Base-by-base conservation (phyloP, 805 yeast genomes). In the Candida golubevii region DNA sequence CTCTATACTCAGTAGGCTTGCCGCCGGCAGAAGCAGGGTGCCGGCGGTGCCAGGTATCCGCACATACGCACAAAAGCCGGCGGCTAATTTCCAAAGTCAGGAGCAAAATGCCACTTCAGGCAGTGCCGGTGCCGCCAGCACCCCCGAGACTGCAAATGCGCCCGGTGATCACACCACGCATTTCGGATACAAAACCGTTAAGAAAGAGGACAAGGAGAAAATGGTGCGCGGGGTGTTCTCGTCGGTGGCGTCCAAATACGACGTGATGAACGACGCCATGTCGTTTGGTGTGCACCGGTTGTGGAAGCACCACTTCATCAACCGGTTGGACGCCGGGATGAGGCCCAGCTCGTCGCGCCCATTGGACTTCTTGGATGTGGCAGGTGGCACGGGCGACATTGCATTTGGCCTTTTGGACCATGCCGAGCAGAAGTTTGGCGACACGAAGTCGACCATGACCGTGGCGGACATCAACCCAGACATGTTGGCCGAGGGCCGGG, bases 381-480 rank as follows among this genome's bases (percentile, higher is more conserved):
- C 99, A 26, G 99, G 99, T 47, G 99, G 99, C 23, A 88, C 98
- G 9, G 99, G 99, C 38, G 99, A 93, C 61, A 91, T 93, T 66
- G 99, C 99, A 1, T 88, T 88, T 67, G 95, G 99, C 2, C 75
- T 93, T 50, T 72, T 93, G 49, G 96, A 89, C 58, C 96, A 93
- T 66, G 98, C 98, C 8, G 82, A 83, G 51, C 66, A 72, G 33
- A 79, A 81, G 50, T 88, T 81, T 60, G 83, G 85, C 45, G 99
- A 93, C 67, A 74, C 66, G 33, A 71, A 74, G 49, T 80, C 88
- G 30, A 80, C 82, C 26, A 93, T 93, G 93, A 88, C 90, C 8
- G 80, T 93, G 39, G 95, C 88, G 5, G 99, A 93, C 66, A 93
- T 93, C 67, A 93, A 93, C 62, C 82, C 96, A 4, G 97, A 93